A percentile compares a stretch with the other conserved stretches of the same genome.
These are phyloP conservation scores for Closterium sp. DNA, from an alignment of 139 green algal genomes.

Conservation along the genomic window DNA sequence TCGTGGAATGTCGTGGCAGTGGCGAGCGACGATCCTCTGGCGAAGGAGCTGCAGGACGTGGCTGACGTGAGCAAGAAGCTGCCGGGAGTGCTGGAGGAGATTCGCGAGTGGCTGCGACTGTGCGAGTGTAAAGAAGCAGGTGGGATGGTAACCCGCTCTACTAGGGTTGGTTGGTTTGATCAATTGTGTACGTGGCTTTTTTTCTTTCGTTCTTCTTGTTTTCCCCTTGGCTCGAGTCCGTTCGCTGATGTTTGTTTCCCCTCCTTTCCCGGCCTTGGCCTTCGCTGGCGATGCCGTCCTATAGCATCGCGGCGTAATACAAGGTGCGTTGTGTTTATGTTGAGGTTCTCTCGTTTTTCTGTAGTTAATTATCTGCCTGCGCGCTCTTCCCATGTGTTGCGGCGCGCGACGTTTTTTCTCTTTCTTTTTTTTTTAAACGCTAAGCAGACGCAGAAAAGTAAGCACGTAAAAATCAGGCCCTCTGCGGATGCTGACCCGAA, in stretches of 20 bases:
- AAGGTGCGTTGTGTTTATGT: too few relatives aligned
- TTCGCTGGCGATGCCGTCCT: too few relatives aligned
- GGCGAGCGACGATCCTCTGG: neutral
- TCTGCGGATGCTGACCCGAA: too few relatives aligned
- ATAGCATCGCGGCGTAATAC: too few relatives aligned
- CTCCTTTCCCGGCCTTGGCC: neutral
- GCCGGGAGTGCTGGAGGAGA: conserved; percentile 3
- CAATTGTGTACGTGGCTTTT: neutral
- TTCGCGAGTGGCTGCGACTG: conserved; percentile 26
- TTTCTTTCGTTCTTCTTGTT: neutral
- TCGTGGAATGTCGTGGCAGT: conserved; percentile 36
- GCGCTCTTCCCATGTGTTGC: too few relatives aligned
- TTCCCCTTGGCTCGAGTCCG: neutral
- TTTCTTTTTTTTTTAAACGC: too few relatives aligned
- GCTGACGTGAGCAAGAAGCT: conserved; percentile 7
- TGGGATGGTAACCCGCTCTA: neutral
- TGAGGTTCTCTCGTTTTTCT: too few relatives aligned
- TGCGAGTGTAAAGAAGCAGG: conserved; percentile 19
- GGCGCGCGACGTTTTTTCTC: too few relatives aligned
- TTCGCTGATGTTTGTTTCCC: neutral
- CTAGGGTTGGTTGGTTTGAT: neutral
- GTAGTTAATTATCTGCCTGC: too few relatives aligned
- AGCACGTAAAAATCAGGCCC: too few relatives aligned
- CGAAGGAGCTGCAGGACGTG: conserved; percentile 8
- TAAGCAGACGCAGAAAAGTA: too few relatives aligned